Evolutionary conservation across 164 flowering plant species (phyloP).

Genomic region (Vitis rupestris): DNA sequence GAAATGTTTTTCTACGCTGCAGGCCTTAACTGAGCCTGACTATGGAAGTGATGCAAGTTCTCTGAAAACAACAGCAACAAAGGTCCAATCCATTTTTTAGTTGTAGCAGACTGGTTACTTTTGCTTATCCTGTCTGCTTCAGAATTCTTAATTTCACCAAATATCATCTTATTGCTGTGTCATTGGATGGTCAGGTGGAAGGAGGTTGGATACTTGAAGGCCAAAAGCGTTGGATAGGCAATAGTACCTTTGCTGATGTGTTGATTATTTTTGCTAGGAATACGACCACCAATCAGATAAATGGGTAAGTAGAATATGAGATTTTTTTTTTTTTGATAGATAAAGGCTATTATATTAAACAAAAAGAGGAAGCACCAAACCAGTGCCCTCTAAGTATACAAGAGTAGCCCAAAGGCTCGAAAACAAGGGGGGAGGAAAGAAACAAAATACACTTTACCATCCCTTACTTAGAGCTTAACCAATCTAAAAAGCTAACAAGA

Average conservation of each 20-base stretch:
- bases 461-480: too few species aligned
- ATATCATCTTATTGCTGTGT: not conserved
- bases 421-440: too few species aligned
- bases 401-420: too few species aligned
- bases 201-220: constrained; percentile 97
- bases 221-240: constrained; percentile 98
- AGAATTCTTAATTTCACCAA: not conserved
- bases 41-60: constrained; percentile 97
- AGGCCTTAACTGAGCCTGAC: constrained; percentile 94
- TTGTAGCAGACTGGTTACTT: not conserved
- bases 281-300: constrained; percentile 77
- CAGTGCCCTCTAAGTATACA: too few species aligned
- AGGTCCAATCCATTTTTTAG: constrained; percentile 38
- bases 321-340: too few species aligned
- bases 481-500: too few species aligned
- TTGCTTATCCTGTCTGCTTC: not conserved
- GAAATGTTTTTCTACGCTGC: not conserved
- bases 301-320: constrained; percentile 51
- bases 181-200: constrained; percentile 49
- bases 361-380: too few species aligned
- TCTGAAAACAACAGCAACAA: constrained; percentile 79
- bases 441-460: too few species aligned
- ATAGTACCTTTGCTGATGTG: constrained; percentile 95
- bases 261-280: constrained; percentile 86
- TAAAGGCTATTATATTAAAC: too few species aligned